A percentile compares a stretch with the other conserved stretches of the same genome.
These are phyloP conservation scores for Silybum marianum DNA, from an alignment of 129 eudicot genomes.

Conservation along the genomic window DNA sequence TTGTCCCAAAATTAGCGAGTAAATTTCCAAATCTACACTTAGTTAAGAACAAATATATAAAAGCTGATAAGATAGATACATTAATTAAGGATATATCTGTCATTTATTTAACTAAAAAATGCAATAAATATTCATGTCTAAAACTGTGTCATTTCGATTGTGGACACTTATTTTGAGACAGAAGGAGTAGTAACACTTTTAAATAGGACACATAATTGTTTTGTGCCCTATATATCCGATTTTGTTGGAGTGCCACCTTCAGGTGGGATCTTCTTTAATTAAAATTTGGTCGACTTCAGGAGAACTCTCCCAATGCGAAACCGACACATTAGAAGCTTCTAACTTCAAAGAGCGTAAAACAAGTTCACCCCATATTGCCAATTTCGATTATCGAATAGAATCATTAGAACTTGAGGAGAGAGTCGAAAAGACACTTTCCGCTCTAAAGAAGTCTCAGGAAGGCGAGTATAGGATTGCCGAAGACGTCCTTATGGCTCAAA, in stretches of 20 bases:
- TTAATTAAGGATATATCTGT: no score
- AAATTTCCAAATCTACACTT: no score
- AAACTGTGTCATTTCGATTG: no score
- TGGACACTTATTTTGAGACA: no score
- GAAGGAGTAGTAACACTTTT: not conserved
- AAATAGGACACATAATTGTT: not conserved
- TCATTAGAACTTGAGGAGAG: conserved; percentile 56
- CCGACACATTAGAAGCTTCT: conserved; percentile 23
- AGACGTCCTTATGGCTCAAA: conserved; percentile 58
- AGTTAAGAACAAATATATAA: no score
- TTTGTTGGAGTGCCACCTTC: no score
- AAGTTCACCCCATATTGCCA: conserved; percentile 28
- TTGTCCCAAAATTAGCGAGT: no score
- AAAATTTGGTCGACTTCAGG: conserved; percentile 25
- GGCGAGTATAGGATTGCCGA: conserved; percentile 55
- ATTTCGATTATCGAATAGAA: conserved; percentile 50
- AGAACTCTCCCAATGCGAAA: conserved; percentile 32
- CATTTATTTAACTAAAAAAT: no score
- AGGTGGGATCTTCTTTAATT: not conserved
- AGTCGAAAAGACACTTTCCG: conserved; percentile 51
- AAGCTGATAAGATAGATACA: no score
- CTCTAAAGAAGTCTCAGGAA: conserved; percentile 59
- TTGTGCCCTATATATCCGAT: no score
- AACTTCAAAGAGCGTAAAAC: conserved; percentile 13
- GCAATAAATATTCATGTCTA: no score